Conservation (phyloP, 805 yeast genomes). For the Candida ascalaphidarum region DNA sequence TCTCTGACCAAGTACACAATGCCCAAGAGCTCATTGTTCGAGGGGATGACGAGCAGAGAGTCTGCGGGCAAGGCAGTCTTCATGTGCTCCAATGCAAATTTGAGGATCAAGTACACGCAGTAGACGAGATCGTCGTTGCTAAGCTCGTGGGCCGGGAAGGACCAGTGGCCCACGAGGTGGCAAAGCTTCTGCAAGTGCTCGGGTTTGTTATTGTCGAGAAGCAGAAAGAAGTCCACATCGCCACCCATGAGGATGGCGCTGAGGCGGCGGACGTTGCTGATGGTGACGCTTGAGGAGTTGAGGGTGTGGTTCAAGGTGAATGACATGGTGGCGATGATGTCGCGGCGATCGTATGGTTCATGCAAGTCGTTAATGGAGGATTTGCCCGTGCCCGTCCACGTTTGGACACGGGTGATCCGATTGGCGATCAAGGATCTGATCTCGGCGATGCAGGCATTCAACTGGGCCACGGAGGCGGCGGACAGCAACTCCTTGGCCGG, state of each 20-base stretch:
- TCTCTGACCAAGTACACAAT: constrained; percentile 65
- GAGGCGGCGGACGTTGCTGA: constrained; percentile 11
- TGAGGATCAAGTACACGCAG: constrained; percentile 49
- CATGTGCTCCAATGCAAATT: constrained; percentile 28
- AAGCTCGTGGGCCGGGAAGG: constrained; percentile 61
- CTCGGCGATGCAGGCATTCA: constrained; percentile 12
- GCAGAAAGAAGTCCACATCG: constrained; percentile 20
- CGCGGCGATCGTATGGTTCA: constrained; percentile 6
- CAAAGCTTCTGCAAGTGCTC: constrained; percentile 19
- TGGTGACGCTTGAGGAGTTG: constrained; percentile 15
- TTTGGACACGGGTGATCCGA: constrained; percentile 30
- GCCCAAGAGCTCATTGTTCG: constrained; percentile 40
- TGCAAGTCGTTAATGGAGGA: constrained; percentile 12
- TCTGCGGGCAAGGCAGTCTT: constrained; percentile 2
- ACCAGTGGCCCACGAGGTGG: constrained; percentile 50
- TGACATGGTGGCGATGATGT: constrained; percentile 29
- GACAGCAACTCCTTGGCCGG: constrained; percentile 3
- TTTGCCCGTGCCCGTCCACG: constrained; percentile 33
- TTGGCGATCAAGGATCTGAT: constrained; percentile 17
- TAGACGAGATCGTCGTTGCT: constrained; percentile 57
- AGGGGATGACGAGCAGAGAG: constrained; percentile 8
- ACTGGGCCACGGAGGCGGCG: constrained; percentile 4
- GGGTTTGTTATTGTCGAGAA: constrained; percentile 16
- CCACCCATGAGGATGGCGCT: constrained; percentile 16
- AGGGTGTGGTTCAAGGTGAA: constrained; percentile 14